Base-by-base conservation (phyloP, 2,329 filamentous ascomycete genomes). In the Anisogramma anomala region DNA sequence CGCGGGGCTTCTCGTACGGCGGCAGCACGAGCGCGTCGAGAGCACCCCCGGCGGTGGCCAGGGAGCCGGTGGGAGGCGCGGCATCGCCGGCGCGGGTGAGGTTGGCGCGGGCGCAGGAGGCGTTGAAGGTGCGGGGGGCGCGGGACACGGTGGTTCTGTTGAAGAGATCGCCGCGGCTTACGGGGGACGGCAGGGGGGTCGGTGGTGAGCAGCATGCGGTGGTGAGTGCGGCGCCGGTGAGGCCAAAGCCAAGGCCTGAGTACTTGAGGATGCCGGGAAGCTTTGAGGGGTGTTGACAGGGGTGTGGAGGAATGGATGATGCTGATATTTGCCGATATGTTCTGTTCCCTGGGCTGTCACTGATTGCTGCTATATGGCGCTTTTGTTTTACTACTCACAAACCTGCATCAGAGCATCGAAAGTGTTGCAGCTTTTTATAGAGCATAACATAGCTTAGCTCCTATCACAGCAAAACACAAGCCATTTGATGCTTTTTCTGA, bases 91-190 rank as follows among this genome's bases (percentile, higher is more conserved):
- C 45, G 13, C 27, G 45, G 27, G 42, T 44, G 10, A 17, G 45
- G 20, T 35, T 47, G 1, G 10, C 26, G 6, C 26, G 41, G 14
- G 45, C 45, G 3, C 45, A 47, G 23, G 45, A 47, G 13, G 45
- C 45, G 14, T 6, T 47, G 6, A 36, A 37, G 27, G 36, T 39
- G 5, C 32, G 41, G n/a, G 35, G 37, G 15, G 14, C 33, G 2
- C 37, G 20, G 32, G 27, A 30, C 2, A 43, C 34, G 2, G 36
- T 36, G 20, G 34, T 40, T 23, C 26, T 44, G 42, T 19, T 45
- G 8, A 41, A 35, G 20, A 33, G 45, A 22, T 34, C 45, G 13
- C 32, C 30, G 22, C 17, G 35, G 4, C 37, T 39, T 10, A 33
- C 33, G 8, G 41, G 33, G 4, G 45, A 44, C 3, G 20, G 34